Evolutionary conservation across 2,329 filamentous ascomycete species (phyloP).

Genomic region (Chalaropsis thielavioides): DNA sequence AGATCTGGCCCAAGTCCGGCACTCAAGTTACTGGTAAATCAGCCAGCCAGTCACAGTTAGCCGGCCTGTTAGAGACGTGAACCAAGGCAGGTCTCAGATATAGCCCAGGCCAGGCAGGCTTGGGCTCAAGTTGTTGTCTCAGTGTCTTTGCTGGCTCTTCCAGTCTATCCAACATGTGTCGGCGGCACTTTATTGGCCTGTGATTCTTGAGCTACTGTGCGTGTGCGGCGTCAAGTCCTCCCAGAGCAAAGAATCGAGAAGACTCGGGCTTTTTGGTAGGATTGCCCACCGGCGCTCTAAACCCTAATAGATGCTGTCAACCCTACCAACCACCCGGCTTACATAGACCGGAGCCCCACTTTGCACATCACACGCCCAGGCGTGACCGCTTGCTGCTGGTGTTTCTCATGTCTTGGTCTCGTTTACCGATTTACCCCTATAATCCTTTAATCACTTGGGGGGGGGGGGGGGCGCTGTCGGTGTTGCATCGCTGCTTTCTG

Average conservation of each 20-base stretch:
- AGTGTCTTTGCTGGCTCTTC: not conserved
- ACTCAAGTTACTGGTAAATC: not conserved
- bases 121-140: not conserved
- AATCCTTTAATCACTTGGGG: not conserved
- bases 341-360: not conserved
- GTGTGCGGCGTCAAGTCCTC: not conserved
- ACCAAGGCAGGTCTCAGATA: not conserved
- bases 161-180: not conserved
- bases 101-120: not conserved
- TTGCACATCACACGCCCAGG: not conserved
- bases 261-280: not conserved
- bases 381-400: not conserved
- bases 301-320: not conserved
- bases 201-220: not conserved
- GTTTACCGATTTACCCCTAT: conserved; percentile 2
- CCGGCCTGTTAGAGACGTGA: not conserved
- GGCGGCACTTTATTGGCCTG: not conserved
- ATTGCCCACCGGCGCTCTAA: not conserved
- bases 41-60: not conserved
- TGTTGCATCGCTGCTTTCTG: not conserved
- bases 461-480: not conserved
- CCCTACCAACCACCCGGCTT: conserved; percentile 2
- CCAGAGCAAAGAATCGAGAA: not conserved
- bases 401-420: not conserved
- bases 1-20: not conserved